Evolutionary conservation across 1,139 yeast species (phyloP), one percentile per base, ranked within the genome.

Genomic region (Candida tetrigidarum): DNA sequence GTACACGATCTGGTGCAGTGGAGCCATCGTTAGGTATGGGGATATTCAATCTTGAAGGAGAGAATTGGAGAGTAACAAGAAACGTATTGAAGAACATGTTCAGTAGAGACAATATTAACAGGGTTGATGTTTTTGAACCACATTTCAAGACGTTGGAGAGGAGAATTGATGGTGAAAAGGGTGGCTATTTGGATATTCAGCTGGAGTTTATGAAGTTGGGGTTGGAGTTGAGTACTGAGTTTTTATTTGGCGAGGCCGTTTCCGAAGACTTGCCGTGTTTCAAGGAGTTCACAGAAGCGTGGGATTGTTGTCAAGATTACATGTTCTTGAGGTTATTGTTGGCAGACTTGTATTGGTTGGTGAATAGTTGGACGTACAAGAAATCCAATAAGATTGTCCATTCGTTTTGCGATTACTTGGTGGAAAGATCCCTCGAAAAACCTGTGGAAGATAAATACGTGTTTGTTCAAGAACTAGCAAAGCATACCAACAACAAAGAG

Each of bases 61-160:
- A 64, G 26, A 80, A 76, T 3, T 80, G 84, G 84, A 74, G 76
- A 52, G 81, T 77, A 51, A 69, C 80, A 26, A 65, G 84, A 43
- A 74, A 79, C 3, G 61, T 79, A 71, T 67, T 80, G 52, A 66
- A 83, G 44, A 83, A 83, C 0, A 81, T 77, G 57, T 79, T 79
- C 56, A 64, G 76, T 15, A 64, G 79, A 42, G 81, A 76, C 51
- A 80, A 76, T 53, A 70, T 79, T 37, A 69, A 76, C 9, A 81
- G 76, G 50, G 67, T 78, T 29, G 64, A 66, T 44, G 51, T 69
- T 5, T 64, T 78, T 51, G 80, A 76, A 50, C 63, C 59, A 5
- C 81, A 77, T 51, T 54, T 74, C 12, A 68, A 68, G 50, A 56
- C 55, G 11, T 59, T 78, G 43, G 57, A 67, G 28, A 58, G 60